These are phyloP conservation scores for Luzula sylvatica DNA, from an alignment of 176 grass and related monocot species.

Conservation along the genomic window DNA sequence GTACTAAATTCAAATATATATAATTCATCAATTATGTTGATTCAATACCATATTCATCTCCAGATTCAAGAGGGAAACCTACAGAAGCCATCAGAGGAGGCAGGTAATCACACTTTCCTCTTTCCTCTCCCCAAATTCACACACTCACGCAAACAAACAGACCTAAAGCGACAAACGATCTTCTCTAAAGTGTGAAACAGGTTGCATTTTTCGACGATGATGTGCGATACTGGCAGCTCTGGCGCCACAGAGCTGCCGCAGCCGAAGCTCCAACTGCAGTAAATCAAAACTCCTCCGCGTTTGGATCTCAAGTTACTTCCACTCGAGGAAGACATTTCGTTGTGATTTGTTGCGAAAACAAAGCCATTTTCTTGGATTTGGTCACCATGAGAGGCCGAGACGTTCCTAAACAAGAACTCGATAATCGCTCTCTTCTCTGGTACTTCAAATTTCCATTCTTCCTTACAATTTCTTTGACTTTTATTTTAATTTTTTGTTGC, in stretches of 20 bases:
- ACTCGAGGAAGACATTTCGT: slow-evolving; percentile 98
- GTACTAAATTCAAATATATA: background rate
- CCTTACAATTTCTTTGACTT: background rate
- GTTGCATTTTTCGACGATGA: slow-evolving; percentile 93
- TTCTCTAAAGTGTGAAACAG: slow-evolving; percentile 90
- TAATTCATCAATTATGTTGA: background rate
- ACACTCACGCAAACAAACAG: too few relatives aligned
- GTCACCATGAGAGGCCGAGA: slow-evolving; percentile 93
- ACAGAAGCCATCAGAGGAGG: slow-evolving; percentile 91
- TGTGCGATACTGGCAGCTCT: slow-evolving; percentile 94
- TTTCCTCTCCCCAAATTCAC: background rate
- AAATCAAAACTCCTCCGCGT: slow-evolving; percentile 65
- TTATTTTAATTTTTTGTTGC: slow-evolving; percentile 1
- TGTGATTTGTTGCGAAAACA: slow-evolving; percentile 98
- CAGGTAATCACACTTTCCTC: slow-evolving; percentile 43
- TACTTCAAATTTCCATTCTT: slow-evolving; percentile 19
- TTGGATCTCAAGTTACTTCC: slow-evolving; percentile 73
- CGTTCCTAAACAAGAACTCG: slow-evolving; percentile 95
- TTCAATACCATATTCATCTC: background rate
- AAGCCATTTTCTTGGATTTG: slow-evolving; percentile 97
- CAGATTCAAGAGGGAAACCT: slow-evolving; percentile 82
- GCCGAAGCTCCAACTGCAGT: slow-evolving; percentile 72
- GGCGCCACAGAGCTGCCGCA: slow-evolving; percentile 78
- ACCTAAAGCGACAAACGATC: slow-evolving; percentile 10
- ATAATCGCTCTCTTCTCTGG: slow-evolving; percentile 97